Percentiles rank a stretch among this genome's conserved stretches.
Evolutionary conservation across 163 green algal genomes (phyloP).

Genomic region (Trebouxia gelatinosa): DNA sequence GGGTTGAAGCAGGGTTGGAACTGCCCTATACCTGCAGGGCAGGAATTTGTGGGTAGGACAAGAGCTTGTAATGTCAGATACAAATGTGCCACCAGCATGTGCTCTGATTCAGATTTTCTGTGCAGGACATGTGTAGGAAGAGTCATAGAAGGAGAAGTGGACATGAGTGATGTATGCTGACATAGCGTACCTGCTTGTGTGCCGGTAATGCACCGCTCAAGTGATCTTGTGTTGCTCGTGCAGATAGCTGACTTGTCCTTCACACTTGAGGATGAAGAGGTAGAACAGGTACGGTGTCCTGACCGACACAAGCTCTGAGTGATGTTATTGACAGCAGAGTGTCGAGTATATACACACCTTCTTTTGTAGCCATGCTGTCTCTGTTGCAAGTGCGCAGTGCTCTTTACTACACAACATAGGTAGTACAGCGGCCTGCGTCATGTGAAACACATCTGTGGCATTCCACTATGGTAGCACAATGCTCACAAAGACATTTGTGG

Average conservation of each 20-base stretch:
- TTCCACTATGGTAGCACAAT: too few relatives aligned
- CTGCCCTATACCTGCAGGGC: conserved; percentile 71
- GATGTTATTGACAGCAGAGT: too few relatives aligned
- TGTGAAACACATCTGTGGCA: neutral
- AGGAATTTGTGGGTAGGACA: conserved; percentile 58
- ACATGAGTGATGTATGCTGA: conserved; percentile 62
- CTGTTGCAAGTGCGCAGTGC: too few relatives aligned
- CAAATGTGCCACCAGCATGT: neutral
- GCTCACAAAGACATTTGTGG: too few relatives aligned
- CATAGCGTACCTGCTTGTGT: neutral
- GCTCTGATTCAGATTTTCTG: neutral
- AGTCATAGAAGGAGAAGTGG: conserved; percentile 50
- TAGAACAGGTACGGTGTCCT: conserved; percentile 37
- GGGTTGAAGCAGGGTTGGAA: conserved; percentile 61
- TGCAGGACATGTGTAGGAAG: conserved; percentile 63
- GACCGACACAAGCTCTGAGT: neutral
- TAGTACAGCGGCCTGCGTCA: too few relatives aligned
- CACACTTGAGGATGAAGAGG: conserved; percentile 57
- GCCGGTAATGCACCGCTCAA: neutral
- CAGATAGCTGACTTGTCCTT: conserved; percentile 58
- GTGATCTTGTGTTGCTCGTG: neutral
- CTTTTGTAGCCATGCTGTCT: too few relatives aligned
- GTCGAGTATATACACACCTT: too few relatives aligned
- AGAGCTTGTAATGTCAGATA: too few relatives aligned
- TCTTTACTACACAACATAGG: too few relatives aligned